These are phyloP conservation scores for Diutina neorugosa DNA, from an alignment of 1,139 yeast genomes.

Conservation along the genomic window DNA sequence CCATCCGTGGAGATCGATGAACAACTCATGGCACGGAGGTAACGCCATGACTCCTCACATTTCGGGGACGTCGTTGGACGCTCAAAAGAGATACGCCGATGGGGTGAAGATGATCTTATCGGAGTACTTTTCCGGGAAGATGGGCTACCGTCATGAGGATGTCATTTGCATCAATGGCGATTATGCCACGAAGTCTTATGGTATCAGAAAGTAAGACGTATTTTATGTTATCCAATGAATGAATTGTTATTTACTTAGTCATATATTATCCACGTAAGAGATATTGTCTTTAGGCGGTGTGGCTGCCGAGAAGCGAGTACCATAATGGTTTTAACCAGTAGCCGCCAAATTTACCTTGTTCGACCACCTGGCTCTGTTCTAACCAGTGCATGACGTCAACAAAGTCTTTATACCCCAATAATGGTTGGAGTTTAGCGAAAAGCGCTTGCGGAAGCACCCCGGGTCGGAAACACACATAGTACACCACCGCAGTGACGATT, in stretches of 20 bases:
- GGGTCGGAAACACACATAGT: background rate
- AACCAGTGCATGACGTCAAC: slow-evolving; percentile 1
- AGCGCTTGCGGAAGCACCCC: background rate
- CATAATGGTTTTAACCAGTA: background rate
- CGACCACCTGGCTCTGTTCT: background rate
- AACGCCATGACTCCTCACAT: slow-evolving; percentile 83
- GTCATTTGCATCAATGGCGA: slow-evolving; percentile 61
- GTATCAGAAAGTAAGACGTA: slow-evolving; percentile 24
- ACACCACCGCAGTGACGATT: background rate
- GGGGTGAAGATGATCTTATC: slow-evolving; percentile 59
- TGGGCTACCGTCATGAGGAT: slow-evolving; percentile 64
- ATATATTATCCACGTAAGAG: too few relatives aligned
- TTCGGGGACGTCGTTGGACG: slow-evolving; percentile 72
- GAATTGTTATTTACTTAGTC: background rate
- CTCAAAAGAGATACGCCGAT: slow-evolving; percentile 60
- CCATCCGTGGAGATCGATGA: slow-evolving; percentile 70
- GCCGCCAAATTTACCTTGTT: background rate
- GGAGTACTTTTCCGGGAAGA: slow-evolving; percentile 48
- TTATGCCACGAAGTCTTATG: slow-evolving; percentile 66
- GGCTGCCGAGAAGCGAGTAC: background rate
- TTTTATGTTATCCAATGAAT: background rate
- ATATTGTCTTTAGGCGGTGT: background rate
- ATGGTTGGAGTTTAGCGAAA: background rate
- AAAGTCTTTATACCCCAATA: background rate
- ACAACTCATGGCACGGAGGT: slow-evolving; percentile 52